Evolutionary conservation across 2,329 filamentous ascomycete genomes (phyloP).

Genomic region (Sclerotinia glacialis): DNA sequence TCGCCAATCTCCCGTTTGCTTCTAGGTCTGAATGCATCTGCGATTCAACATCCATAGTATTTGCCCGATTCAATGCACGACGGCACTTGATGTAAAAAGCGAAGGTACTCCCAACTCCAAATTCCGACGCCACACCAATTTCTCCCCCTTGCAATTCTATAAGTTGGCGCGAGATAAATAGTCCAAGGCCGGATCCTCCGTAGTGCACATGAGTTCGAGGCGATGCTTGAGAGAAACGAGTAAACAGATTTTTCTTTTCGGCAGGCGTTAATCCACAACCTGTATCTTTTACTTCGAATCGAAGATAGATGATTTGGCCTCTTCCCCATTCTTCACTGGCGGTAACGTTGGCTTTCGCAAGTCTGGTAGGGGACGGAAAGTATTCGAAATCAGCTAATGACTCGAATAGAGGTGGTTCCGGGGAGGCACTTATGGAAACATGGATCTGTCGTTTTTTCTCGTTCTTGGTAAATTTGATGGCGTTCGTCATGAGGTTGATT

Average conservation of each 20-base stretch:
- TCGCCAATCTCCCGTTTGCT: conserved; percentile 22
- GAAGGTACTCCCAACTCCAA: conserved; percentile 70
- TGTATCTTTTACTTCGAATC: conserved; percentile 73
- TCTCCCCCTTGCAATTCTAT: conserved; percentile 78
- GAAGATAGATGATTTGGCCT: conserved; percentile 59
- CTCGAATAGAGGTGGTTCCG: conserved; percentile 41
- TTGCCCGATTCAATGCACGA: conserved; percentile 18
- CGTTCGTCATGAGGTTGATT: conserved; percentile 77
- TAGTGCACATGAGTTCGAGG: conserved; percentile 75
- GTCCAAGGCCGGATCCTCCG: conserved; percentile 72
- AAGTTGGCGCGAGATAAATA: conserved; percentile 77
- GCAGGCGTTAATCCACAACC: conserved; percentile 68
- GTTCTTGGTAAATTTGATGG: conserved; percentile 74
- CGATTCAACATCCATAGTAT: conserved; percentile 13
- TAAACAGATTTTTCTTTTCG: conserved; percentile 71
- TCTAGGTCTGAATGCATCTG: conserved; percentile 12
- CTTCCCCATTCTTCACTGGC: conserved; percentile 37
- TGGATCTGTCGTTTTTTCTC: conserved; percentile 56
- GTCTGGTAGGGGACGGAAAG: conserved; percentile 30
- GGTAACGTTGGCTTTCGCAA: conserved; percentile 32
- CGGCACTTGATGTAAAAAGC: conserved; percentile 67
- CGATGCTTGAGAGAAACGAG: conserved; percentile 74
- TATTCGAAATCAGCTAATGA: conserved; percentile 24
- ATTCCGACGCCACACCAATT: conserved; percentile 67
- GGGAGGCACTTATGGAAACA: conserved; percentile 39